Base-by-base conservation (phyloP, 306 rosid genomes). In the Citrullus amarus region DNA sequence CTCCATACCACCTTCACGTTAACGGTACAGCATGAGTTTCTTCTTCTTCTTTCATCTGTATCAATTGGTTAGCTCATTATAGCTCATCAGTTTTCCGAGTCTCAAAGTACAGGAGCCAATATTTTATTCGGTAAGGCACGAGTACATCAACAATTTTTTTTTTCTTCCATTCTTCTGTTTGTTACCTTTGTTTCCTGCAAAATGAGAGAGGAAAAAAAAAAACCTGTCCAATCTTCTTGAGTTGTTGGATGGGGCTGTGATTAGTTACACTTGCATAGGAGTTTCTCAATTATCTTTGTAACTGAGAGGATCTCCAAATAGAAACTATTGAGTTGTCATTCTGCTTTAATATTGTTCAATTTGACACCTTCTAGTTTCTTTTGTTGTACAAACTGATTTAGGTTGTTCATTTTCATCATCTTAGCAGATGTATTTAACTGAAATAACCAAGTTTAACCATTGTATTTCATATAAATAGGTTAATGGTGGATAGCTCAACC, bases 1-100 rank as follows among this genome's bases (percentile, higher is more conserved):
- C 97, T 25, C 97, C 97, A 4, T 95, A 89, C 84, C 96, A 90
- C 56, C 89, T 91, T 54, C 87, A 85, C n/a, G 91, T 90, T 74
- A 84, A 81, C 54, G 98, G 97, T 18, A 88, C 88, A 75, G 83
- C 87, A 2, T 92, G 82, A 84, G 16, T 39, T 43, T 65, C 44
- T 67, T 43, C 84, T 67, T 43, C 84, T 67, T 60, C 55, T 20
- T 30, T 30, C 30, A 28, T 38, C 16, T 9, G 30, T 32, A 55
- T 43, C 57, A 14, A 60, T 39, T 28, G 79, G 76, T 22, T 55
- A 50, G 28, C 16, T 56, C 67, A 36, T 30, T 39, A 51, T 34
- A 72, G 30, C 50, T 30, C 18, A 41, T n/a, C 61, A 75, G 56
- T 56, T 70, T 69, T 12, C 79, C 55, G 80, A 66, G 54, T 28